These are phyloP conservation scores for Stephanodiscus triporus DNA, from an alignment of 108 stramenopile genomes.

Conservation along the genomic window DNA sequence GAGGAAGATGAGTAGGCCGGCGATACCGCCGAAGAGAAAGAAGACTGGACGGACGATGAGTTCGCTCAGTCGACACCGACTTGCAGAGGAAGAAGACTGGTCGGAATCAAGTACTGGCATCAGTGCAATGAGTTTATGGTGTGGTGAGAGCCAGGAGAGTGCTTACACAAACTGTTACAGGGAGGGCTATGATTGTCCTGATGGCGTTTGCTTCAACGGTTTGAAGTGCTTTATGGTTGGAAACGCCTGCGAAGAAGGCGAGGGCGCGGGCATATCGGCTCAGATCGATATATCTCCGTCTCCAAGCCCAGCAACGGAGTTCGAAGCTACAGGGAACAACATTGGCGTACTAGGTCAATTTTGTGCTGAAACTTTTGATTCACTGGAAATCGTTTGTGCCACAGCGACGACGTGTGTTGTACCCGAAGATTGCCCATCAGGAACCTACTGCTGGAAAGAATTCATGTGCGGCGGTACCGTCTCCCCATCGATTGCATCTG, in stretches of 20 bases:
- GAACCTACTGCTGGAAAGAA: conserved; percentile 11
- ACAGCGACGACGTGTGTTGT: neutral
- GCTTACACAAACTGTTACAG: conserved; percentile 35
- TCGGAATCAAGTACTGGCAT: neutral
- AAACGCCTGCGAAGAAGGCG: neutral
- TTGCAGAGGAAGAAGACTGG: conserved; percentile 41
- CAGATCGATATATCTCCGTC: neutral
- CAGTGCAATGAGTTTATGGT: conserved; percentile 31
- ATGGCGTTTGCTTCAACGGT: conserved; percentile 31
- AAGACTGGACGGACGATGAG: conserved; percentile 10
- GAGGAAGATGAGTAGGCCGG: neutral
- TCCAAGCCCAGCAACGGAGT: neutral
- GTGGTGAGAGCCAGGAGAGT: conserved; percentile 28
- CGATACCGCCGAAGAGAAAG: neutral
- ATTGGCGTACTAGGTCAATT: neutral
- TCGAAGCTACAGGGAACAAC: neutral
- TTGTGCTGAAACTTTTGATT: conserved; percentile 1
- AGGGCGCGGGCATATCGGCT: neutral
- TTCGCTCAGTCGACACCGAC: neutral
- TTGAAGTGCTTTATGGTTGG: conserved; percentile 41
- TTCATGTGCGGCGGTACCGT: neutral
- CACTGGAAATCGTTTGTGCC: neutral
- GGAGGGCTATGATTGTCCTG: conserved; percentile 38
- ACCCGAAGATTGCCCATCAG: conserved; percentile 10
- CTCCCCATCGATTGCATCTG: neutral